Conservation (phyloP, 2,329 filamentous ascomycete genomes). For the Emmonsiellopsis sp. region DNA sequence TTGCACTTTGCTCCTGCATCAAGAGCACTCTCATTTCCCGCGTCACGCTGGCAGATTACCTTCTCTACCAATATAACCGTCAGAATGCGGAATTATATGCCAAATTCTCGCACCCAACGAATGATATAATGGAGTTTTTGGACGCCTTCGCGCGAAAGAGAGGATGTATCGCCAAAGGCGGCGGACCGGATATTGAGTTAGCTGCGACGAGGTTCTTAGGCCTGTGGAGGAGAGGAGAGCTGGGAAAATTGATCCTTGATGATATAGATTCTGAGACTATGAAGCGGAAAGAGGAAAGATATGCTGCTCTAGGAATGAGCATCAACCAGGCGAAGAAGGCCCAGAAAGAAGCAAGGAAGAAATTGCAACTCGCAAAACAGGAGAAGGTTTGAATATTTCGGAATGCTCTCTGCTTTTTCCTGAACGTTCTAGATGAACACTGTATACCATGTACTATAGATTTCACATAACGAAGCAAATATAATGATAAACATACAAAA, state of each 20-base stretch:
- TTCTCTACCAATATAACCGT: slow-evolving; percentile 75
- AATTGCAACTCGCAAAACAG: background rate
- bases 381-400: background rate
- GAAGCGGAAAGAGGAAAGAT: slow-evolving; percentile 31
- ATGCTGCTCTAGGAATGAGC: slow-evolving; percentile 28
- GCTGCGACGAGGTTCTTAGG: slow-evolving; percentile 74
- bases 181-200: slow-evolving; percentile 58
- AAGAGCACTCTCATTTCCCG: slow-evolving; percentile 77
- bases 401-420: background rate
- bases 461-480: slow-evolving; percentile 1
- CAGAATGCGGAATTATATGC: slow-evolving; percentile 54
- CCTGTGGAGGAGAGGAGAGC: slow-evolving; percentile 66
- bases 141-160: slow-evolving; percentile 61
- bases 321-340: slow-evolving; percentile 36
- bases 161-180: slow-evolving; percentile 67
- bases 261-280: slow-evolving; percentile 56
- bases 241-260: slow-evolving; percentile 75
- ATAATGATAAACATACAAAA: slow-evolving; percentile 1
- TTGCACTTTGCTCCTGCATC: slow-evolving; percentile 83
- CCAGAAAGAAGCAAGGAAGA: slow-evolving; percentile 25
- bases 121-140: slow-evolving; percentile 69
- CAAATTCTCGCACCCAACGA: slow-evolving; percentile 63
- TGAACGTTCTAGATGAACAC: background rate
- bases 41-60: slow-evolving; percentile 76
- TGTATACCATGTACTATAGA: slow-evolving; percentile 1